Conservation (phyloP, 345 rosid species). For the Eutrema yunnanense region DNA sequence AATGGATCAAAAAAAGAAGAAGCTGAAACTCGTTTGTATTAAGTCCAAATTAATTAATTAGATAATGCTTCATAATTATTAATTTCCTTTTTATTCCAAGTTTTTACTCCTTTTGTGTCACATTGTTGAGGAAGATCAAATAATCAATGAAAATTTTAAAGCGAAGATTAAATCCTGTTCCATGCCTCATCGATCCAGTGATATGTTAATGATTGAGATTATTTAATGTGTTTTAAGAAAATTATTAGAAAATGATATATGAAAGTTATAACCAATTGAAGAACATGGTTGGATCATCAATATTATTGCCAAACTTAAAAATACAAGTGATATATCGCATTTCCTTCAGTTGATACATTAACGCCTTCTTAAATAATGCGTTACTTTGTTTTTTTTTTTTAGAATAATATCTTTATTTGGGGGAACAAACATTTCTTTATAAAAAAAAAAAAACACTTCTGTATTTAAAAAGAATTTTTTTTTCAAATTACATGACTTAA, state of each 20-base stretch:
- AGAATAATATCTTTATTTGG: too few relatives aligned
- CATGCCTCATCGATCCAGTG: neutral
- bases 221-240: neutral
- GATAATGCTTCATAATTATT: neutral
- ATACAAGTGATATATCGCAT: too few relatives aligned
- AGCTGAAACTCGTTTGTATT: slow-evolving; percentile 1
- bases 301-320: too few relatives aligned
- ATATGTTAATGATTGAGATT: neutral
- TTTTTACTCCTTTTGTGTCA: neutral
- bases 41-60: neutral
- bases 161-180: neutral
- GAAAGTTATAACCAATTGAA: neutral
- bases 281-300: too few relatives aligned
- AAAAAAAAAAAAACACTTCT: too few relatives aligned
- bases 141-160: neutral
- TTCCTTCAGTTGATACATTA: too few relatives aligned
- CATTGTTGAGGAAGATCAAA: neutral
- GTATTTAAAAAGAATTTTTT: too few relatives aligned
- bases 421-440: too few relatives aligned
- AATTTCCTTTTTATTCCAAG: neutral
- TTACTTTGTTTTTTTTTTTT: too few relatives aligned
- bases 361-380: too few relatives aligned
- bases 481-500: too few relatives aligned
- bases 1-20: neutral
- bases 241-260: neutral